phyloP scores from a whole-genome alignment of 768 basidiomycete species.

The Kwoniella dendrophila region DNA sequence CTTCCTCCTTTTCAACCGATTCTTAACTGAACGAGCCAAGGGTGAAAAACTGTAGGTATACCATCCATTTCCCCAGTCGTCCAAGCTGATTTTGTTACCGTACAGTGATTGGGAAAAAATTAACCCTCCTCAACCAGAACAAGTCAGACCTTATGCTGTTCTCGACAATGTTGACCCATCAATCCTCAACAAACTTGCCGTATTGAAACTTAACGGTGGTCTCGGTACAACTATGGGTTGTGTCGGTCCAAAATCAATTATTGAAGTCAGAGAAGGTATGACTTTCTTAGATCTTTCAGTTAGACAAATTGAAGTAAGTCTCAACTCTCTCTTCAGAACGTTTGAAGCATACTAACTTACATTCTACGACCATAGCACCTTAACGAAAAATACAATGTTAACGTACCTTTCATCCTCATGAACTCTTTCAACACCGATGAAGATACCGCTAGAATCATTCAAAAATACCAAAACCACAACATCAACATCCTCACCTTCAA shows the following conservation, averaged over 20 bases:
- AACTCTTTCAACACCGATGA: slow-evolving; percentile 98
- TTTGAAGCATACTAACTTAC: background rate
- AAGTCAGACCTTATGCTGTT: slow-evolving; percentile 78
- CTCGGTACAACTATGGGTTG: slow-evolving; percentile 75
- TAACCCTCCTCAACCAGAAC: slow-evolving; percentile 79
- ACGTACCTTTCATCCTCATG: slow-evolving; percentile 97
- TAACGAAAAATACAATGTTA: slow-evolving; percentile 77
- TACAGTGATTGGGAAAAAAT: slow-evolving; percentile 84
- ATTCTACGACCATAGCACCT: slow-evolving; percentile 62
- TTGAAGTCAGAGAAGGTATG: slow-evolving; percentile 97
- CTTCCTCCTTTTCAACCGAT: slow-evolving; percentile 93
- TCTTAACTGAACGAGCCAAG: slow-evolving; percentile 84
- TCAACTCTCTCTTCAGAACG: background rate
- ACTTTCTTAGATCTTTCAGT: slow-evolving; percentile 92
- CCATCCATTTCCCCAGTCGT: background rate
- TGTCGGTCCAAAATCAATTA: slow-evolving; percentile 78
- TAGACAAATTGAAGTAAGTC: slow-evolving; percentile 77
- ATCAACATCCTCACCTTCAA: slow-evolving; percentile 86
- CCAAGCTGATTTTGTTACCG: background rate
- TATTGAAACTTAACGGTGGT: slow-evolving; percentile 93
- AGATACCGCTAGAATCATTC: slow-evolving; percentile 92
- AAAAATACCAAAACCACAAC: slow-evolving; percentile 92
- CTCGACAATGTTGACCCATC: slow-evolving; percentile 67
- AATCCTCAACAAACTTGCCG: slow-evolving; percentile 87
- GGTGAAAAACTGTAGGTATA: slow-evolving; percentile 77